Conservation (phyloP, 2,329 filamentous ascomycete genomes). For the Botrytis galanthina region DNA sequence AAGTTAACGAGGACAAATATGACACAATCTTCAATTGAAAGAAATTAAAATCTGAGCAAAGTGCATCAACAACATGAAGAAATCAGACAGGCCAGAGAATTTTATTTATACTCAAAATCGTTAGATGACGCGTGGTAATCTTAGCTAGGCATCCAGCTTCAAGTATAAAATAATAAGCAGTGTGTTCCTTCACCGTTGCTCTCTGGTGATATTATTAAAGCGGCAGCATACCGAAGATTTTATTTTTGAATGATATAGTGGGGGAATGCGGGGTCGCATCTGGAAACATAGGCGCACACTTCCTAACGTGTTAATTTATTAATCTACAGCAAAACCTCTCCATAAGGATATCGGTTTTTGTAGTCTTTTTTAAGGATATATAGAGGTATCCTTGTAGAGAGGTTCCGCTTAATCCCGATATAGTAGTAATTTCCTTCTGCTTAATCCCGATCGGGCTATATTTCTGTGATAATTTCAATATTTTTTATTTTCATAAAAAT, state of each 20-base stretch:
- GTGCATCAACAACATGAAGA: neutral
- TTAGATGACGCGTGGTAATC: neutral
- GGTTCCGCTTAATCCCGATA: no score
- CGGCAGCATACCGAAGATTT: neutral
- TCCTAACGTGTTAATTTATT: neutral
- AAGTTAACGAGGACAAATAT: no score
- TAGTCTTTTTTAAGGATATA: no score
- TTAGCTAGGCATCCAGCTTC: neutral
- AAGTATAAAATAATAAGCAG: neutral
- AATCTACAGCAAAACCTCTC: no score
- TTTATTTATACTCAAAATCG: neutral
- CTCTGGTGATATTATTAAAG: neutral
- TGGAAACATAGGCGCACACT: neutral
- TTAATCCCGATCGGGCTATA: no score
- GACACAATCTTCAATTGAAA: no score
- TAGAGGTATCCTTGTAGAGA: no score
- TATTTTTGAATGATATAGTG: neutral
- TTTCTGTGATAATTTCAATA: no score
- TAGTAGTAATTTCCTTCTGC: no score
- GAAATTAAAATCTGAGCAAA: neutral
- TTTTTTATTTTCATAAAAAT: no score
- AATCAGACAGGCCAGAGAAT: neutral
- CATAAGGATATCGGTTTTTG: no score
- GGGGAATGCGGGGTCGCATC: neutral
- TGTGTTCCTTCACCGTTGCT: neutral